phyloP scores from a whole-genome alignment of 1,284 basidiomycete genomes.

The Malassezia vespertilionis region DNA sequence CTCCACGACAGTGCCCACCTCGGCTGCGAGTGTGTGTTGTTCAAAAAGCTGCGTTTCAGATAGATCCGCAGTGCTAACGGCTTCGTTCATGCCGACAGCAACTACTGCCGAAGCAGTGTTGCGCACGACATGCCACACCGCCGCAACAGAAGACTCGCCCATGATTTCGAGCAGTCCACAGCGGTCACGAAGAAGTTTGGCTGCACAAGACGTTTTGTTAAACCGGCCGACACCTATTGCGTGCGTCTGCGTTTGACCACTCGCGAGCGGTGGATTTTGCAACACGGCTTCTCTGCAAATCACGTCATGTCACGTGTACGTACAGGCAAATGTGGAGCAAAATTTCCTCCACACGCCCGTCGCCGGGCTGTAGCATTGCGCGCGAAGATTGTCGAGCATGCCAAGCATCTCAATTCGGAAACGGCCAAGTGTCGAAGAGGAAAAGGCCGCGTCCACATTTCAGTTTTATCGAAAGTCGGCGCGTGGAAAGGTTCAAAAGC shows the following conservation, averaged over 20 bases:
- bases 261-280: neutral
- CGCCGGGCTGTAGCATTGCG: neutral
- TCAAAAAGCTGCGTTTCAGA: neutral
- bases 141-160: conserved; percentile 11
- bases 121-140: conserved; percentile 13
- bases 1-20: conserved; percentile 11
- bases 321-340: neutral
- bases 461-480: conserved; percentile 63
- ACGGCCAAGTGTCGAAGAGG: conserved; percentile 27
- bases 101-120: conserved; percentile 6
- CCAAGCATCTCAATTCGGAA: conserved; percentile 41
- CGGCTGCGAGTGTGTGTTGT: conserved; percentile 3
- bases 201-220: neutral
- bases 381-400: conserved; percentile 16
- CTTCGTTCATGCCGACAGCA: neutral
- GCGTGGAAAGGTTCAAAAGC: conserved; percentile 83
- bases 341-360: no score
- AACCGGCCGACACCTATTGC: neutral
- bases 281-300: no score
- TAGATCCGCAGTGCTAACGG: neutral
- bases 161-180: neutral
- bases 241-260: neutral
- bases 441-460: conserved; percentile 24
- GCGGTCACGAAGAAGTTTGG: neutral
- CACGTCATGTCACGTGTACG: conserved; percentile 12